phyloP scores from a whole-genome alignment of 169 alveolate genomes.

The Plasmodium relictum region DNA sequence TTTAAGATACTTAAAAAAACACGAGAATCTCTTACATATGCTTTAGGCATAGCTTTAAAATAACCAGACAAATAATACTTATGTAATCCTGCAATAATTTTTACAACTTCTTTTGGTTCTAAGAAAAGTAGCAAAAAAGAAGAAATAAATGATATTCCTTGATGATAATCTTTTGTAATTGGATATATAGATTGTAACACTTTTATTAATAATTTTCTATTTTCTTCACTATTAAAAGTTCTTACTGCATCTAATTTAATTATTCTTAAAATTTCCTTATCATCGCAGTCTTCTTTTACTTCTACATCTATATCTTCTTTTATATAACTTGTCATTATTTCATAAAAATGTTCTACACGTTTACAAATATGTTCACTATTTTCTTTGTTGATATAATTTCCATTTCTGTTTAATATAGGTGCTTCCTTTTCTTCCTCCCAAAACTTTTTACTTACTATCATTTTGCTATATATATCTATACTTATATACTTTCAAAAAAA shows the following conservation, averaged over 20 bases:
- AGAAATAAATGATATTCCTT: slow-evolving; percentile 86
- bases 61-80: slow-evolving; percentile 82
- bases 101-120: slow-evolving; percentile 80
- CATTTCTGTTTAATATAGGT: slow-evolving; percentile 71
- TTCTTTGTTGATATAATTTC: slow-evolving; percentile 55
- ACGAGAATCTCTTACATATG: slow-evolving; percentile 85
- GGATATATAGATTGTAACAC: slow-evolving; percentile 79
- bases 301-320: slow-evolving; percentile 75
- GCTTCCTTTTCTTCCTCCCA: slow-evolving; percentile 79
- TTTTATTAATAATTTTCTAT: slow-evolving; percentile 69
- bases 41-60: slow-evolving; percentile 85
- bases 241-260: slow-evolving; percentile 85
- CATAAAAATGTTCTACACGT: slow-evolving; percentile 73
- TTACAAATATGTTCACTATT: slow-evolving; percentile 60
- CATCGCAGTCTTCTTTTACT: slow-evolving; percentile 50
- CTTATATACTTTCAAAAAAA: background rate
- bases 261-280: slow-evolving; percentile 81
- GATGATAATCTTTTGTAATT: slow-evolving; percentile 86
- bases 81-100: slow-evolving; percentile 78
- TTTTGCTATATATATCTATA: slow-evolving; percentile 8
- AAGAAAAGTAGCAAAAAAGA: slow-evolving; percentile 83
- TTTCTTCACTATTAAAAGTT: slow-evolving; percentile 80
- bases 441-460: slow-evolving; percentile 67
- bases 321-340: slow-evolving; percentile 72
- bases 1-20: slow-evolving; percentile 84